Conservation (phyloP, 2,329 filamentous ascomycete species). For the Pseudocercospora macadamiae region DNA sequence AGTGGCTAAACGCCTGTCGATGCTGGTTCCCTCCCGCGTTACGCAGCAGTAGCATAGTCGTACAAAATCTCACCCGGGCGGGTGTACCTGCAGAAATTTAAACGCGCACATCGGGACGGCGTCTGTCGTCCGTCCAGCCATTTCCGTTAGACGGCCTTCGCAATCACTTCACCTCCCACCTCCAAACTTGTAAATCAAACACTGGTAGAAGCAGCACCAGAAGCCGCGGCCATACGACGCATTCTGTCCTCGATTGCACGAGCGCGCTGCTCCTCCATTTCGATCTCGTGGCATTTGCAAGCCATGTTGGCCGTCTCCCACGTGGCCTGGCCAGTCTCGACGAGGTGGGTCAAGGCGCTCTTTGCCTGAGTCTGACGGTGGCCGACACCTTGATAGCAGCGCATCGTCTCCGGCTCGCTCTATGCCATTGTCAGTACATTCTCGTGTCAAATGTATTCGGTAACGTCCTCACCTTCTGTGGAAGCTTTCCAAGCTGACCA, state of each 20-base stretch:
- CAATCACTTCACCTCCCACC: neutral
- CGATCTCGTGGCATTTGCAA: slow-evolving; percentile 15
- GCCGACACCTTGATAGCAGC: slow-evolving; percentile 11
- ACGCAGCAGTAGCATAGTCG: slow-evolving; percentile 3
- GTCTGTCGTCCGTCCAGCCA: slow-evolving; percentile 9
- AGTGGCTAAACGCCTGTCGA: slow-evolving; percentile 6
- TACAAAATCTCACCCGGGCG: neutral
- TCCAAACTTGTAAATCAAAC: no score
- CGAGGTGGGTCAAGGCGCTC: slow-evolving; percentile 9
- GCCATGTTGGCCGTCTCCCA: slow-evolving; percentile 21
- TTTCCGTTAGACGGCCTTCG: neutral
- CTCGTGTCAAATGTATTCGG: neutral
- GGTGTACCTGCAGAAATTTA: slow-evolving; percentile 12
- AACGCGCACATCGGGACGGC: slow-evolving; percentile 1
- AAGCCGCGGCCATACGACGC: slow-evolving; percentile 8
- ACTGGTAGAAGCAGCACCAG: neutral
- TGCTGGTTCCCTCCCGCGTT: neutral
- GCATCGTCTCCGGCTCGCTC: slow-evolving; percentile 7
- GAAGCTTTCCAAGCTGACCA: slow-evolving; percentile 16
- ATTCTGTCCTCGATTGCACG: slow-evolving; percentile 8
- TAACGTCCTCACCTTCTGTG: neutral
- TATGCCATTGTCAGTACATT: neutral
- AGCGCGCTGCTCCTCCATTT: slow-evolving; percentile 10
- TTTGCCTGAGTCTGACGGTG: slow-evolving; percentile 11
- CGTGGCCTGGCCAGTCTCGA: slow-evolving; percentile 13